A percentile compares a stretch with the other conserved stretches of the same genome.
Conservation (phyloP, 1,284 basidiomycete species). For the Boletus smithii region DNA sequence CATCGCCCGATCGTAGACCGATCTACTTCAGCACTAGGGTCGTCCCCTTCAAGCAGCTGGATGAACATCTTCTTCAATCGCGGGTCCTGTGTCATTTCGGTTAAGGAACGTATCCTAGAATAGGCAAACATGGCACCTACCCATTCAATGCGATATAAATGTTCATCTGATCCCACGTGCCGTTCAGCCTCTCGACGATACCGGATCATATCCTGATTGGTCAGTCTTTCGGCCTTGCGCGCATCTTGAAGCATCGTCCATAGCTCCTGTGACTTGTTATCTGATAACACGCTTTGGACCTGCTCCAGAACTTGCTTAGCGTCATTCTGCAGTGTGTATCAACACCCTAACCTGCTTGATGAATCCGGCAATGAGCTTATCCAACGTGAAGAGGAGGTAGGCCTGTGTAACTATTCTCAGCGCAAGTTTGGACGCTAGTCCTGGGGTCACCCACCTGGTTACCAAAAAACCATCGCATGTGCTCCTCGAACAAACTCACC, state of each 20-base stretch:
- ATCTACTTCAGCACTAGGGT: slow-evolving; percentile 68
- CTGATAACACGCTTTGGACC: slow-evolving; percentile 81
- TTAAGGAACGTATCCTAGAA: slow-evolving; percentile 13
- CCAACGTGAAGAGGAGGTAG: slow-evolving; percentile 87
- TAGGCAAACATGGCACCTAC: slow-evolving; percentile 45
- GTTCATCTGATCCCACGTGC: slow-evolving; percentile 84
- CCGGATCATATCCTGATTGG: slow-evolving; percentile 79
- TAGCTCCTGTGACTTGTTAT: slow-evolving; percentile 71
- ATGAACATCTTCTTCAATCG: slow-evolving; percentile 65
- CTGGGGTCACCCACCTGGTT: slow-evolving; percentile 65
- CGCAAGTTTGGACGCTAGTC: slow-evolving; percentile 1
- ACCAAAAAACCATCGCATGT: slow-evolving; percentile 95
- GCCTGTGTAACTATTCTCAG: slow-evolving; percentile 47
- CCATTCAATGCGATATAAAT: slow-evolving; percentile 91
- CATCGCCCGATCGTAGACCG: slow-evolving; percentile 55
- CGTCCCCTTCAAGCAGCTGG: slow-evolving; percentile 75
- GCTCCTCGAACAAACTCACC: slow-evolving; percentile 88
- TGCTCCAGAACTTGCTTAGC: slow-evolving; percentile 34
- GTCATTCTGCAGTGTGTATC: neutral
- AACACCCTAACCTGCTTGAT: slow-evolving; percentile 72
- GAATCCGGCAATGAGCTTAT: slow-evolving; percentile 84
- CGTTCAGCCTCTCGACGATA: slow-evolving; percentile 90
- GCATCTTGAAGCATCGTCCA: slow-evolving; percentile 60
- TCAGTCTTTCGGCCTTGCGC: slow-evolving; percentile 49
- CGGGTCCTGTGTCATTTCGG: slow-evolving; percentile 49